A percentile compares a stretch with the other conserved stretches of the same genome.
Evolutionary conservation across 2,329 filamentous ascomycete genomes (phyloP).

Genomic region (Aspergillus viridinutans): DNA sequence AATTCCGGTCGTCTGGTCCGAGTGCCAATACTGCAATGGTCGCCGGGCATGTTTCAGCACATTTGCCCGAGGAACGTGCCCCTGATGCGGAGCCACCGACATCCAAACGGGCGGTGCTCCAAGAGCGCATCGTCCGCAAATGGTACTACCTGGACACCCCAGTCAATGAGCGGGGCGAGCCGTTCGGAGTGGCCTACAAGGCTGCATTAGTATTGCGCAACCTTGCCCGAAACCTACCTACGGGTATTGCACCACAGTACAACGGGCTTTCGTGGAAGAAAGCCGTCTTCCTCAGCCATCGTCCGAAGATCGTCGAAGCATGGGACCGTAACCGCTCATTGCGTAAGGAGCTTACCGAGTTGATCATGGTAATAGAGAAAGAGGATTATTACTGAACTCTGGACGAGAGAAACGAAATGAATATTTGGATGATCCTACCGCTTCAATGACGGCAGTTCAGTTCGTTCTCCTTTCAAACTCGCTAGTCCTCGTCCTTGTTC

Average conservation of each 20-base stretch:
- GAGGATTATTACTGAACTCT: slow-evolving; percentile 30
- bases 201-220: slow-evolving; percentile 46
- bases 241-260: slow-evolving; percentile 25
- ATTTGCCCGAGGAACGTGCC: slow-evolving; percentile 34
- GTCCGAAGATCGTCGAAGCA: slow-evolving; percentile 34
- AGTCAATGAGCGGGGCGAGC: slow-evolving; percentile 39
- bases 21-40: slow-evolving; percentile 35
- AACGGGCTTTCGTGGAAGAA: slow-evolving; percentile 36
- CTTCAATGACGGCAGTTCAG: neutral
- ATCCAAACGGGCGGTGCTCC: slow-evolving; percentile 35
- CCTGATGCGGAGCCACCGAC: slow-evolving; percentile 30
- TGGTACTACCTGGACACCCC: slow-evolving; percentile 42
- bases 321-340: slow-evolving; percentile 41
- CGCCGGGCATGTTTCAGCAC: slow-evolving; percentile 38
- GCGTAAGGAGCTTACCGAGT: slow-evolving; percentile 39
- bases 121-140: slow-evolving; percentile 37
- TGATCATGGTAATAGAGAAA: slow-evolving; percentile 41
- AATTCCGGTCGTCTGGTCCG: slow-evolving; percentile 30
- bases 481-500: neutral
- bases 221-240: slow-evolving; percentile 40
- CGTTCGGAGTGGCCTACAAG: slow-evolving; percentile 45
- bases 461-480: neutral
- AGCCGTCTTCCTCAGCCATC: slow-evolving; percentile 37
- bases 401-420: neutral
- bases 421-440: neutral